Evolutionary conservation across 1,284 basidiomycete genomes (phyloP).

Genomic region (Microbotryomycetes sp.): DNA sequence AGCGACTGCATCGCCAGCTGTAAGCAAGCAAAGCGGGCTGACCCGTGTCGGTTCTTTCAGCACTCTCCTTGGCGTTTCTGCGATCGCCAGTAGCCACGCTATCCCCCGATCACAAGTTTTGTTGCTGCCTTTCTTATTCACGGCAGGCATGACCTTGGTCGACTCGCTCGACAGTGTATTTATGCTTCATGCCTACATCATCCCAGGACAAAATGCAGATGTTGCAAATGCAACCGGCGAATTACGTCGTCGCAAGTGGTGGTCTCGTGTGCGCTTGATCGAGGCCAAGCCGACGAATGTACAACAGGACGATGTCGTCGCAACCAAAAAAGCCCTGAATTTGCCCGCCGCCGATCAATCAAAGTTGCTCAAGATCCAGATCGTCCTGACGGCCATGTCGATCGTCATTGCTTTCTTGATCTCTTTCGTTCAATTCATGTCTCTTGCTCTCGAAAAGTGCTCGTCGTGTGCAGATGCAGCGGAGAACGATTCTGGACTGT

Average conservation of each 20-base stretch:
- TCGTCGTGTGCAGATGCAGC: slow-evolving; percentile 38
- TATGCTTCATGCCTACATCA: slow-evolving; percentile 41
- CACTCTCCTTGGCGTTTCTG: slow-evolving; percentile 41
- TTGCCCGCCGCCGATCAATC: slow-evolving; percentile 16
- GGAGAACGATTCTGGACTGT: slow-evolving; percentile 36
- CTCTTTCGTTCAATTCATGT: slow-evolving; percentile 39
- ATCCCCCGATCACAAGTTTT: slow-evolving; percentile 35
- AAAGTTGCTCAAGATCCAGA: slow-evolving; percentile 33
- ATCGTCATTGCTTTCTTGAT: slow-evolving; percentile 39
- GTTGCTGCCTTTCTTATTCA: slow-evolving; percentile 42
- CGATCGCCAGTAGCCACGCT: slow-evolving; percentile 31
- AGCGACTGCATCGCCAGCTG: too few relatives aligned
- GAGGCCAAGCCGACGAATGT: slow-evolving; percentile 2
- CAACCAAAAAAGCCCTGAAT: not conserved
- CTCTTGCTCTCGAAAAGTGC: slow-evolving; percentile 39
- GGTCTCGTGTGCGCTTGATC: not conserved
- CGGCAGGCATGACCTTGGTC: slow-evolving; percentile 41
- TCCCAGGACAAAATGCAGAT: not conserved
- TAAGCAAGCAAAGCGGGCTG: too few relatives aligned
- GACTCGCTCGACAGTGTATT: slow-evolving; percentile 40
- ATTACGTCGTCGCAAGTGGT: not conserved
- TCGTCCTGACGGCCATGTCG: slow-evolving; percentile 40
- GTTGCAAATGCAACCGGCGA: not conserved
- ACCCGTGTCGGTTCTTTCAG: too few relatives aligned
- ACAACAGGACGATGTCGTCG: slow-evolving; percentile 6